Evolutionary conservation across 345 rosid genomes (phyloP).

Genomic region (Cardamine occulta): DNA sequence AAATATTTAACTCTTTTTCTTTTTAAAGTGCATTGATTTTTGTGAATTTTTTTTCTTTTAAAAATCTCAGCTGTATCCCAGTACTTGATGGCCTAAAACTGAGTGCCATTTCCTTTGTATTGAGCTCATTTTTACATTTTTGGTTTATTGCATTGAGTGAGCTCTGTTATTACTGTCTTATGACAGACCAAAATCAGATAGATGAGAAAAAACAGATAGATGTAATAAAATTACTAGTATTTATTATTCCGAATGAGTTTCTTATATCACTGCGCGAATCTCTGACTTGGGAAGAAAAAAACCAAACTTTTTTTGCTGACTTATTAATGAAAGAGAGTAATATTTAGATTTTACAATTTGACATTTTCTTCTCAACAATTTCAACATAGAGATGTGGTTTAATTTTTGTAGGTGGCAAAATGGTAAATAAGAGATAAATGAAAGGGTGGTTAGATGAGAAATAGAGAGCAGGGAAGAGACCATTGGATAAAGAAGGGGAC

Average conservation of each 20-base stretch:
- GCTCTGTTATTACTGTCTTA: slow-evolving; percentile 23
- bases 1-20: not conserved
- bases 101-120: slow-evolving; percentile 41
- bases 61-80: slow-evolving; percentile 45
- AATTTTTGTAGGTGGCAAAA: slow-evolving; percentile 6
- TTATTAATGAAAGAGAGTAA: not conserved
- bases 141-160: slow-evolving; percentile 17
- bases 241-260: slow-evolving; percentile 28
- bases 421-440: slow-evolving; percentile 23
- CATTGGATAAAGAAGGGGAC: slow-evolving; percentile 51
- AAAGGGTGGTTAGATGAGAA: slow-evolving; percentile 34
- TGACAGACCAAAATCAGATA: slow-evolving; percentile 26
- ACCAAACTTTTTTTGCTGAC: slow-evolving; percentile 29
- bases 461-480: slow-evolving; percentile 40
- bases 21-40: slow-evolving; percentile 16
- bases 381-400: not conserved
- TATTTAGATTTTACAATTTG: not conserved
- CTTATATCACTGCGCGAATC: slow-evolving; percentile 41
- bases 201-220: no score
- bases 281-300: slow-evolving; percentile 33
- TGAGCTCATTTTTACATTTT: not conserved
- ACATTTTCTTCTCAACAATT: not conserved
- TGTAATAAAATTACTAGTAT: not conserved
- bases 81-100: slow-evolving; percentile 42
- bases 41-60: slow-evolving; percentile 3